These are phyloP conservation scores for Carex parvula DNA, from an alignment of 176 grass and related monocot species.

Conservation along the genomic window DNA sequence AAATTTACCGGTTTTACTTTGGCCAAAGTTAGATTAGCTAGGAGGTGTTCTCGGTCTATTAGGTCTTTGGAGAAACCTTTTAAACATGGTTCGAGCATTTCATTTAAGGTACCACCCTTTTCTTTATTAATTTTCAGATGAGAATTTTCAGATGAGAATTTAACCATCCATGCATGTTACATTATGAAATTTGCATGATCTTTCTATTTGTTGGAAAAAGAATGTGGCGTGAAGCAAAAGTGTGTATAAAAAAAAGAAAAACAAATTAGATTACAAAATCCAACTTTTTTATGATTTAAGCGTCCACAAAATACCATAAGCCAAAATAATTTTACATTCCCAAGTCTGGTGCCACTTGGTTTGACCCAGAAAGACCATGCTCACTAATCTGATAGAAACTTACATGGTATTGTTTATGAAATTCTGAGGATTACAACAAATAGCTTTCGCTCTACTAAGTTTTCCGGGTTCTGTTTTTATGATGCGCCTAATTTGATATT, in stretches of 20 bases:
- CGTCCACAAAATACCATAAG: not conserved
- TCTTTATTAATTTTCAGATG: not conserved
- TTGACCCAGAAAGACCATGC: not conserved
- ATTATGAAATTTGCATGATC: not conserved
- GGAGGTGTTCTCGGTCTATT: slow-evolving; percentile 51
- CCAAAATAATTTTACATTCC: not conserved
- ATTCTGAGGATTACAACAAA: not conserved
- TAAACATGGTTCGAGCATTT: slow-evolving; percentile 32
- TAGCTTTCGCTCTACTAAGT: not conserved
- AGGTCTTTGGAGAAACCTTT: slow-evolving; percentile 55
- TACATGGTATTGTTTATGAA: not conserved
- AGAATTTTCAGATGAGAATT: not conserved
- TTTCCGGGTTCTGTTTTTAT: not conserved
- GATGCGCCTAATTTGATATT: no score
- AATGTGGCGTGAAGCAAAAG: not conserved
- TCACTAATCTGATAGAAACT: not conserved
- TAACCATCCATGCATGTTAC: not conserved
- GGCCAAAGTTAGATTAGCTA: slow-evolving; percentile 59
- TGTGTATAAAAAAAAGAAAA: not conserved
- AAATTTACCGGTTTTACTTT: slow-evolving; percentile 48
- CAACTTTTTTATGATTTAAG: not conserved
- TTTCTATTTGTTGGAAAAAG: not conserved
- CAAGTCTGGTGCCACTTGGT: not conserved
- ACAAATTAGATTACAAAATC: not conserved
- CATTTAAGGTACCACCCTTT: slow-evolving; percentile 40